Conservation (phyloP, 2,329 filamentous ascomycete genomes). For the Fragosphaeria purpurea region DNA sequence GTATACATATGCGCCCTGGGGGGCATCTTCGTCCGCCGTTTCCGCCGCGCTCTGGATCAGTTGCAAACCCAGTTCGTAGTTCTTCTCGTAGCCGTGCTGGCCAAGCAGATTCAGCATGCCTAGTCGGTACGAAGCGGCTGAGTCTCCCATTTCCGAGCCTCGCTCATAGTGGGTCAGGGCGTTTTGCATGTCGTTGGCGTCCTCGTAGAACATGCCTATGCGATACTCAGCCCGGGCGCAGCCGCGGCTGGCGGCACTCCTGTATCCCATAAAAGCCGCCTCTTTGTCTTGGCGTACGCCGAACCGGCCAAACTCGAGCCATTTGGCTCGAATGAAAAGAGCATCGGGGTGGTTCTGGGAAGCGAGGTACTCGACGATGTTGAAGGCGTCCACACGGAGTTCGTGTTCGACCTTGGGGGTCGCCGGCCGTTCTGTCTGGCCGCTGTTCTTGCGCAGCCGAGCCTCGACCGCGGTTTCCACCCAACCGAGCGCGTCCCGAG, state of each 20-base stretch:
- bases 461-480: conserved; percentile 77
- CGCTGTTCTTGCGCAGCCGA: conserved; percentile 51
- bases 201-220: conserved; percentile 97
- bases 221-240: conserved; percentile 88
- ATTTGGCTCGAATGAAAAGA: conserved; percentile 89
- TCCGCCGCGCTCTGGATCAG: conserved; percentile 76
- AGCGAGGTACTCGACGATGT: conserved; percentile 81
- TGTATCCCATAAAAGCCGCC: conserved; percentile 83
- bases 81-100: conserved; percentile 81
- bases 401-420: conserved; percentile 87
- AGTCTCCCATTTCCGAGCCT: conserved; percentile 72
- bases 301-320: conserved; percentile 97
- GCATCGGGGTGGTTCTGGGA: conserved; percentile 90
- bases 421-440: conserved; percentile 47
- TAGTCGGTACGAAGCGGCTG: conserved; percentile 74
- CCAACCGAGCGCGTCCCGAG: conserved; percentile 81
- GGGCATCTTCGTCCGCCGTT: conserved; percentile 88
- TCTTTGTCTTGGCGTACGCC: conserved; percentile 84
- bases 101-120: conserved; percentile 97
- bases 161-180: conserved; percentile 83
- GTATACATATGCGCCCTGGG: conserved; percentile 89
- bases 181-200: conserved; percentile 83
- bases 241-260: conserved; percentile 69
- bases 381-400: conserved; percentile 77
- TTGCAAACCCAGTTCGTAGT: conserved; percentile 67